Conservation (phyloP, 2,329 filamentous ascomycete species). For the Penicillium janthinellum region DNA sequence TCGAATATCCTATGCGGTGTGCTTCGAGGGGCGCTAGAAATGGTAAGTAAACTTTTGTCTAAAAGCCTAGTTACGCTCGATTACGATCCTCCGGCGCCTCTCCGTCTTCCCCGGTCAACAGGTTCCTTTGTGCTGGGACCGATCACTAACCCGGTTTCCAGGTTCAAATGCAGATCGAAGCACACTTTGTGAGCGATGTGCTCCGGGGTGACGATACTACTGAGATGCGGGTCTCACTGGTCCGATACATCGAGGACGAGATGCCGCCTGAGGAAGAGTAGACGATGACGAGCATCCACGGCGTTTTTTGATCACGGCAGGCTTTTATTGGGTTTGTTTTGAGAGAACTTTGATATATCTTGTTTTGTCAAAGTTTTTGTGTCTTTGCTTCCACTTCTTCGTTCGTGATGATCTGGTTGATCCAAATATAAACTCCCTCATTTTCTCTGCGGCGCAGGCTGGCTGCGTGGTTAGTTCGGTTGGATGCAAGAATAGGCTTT, state of each 20-base stretch:
- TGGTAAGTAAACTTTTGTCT: slow-evolving; percentile 63
- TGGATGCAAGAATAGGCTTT: slow-evolving; percentile 22
- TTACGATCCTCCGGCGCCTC: slow-evolving; percentile 8
- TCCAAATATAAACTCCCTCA: background rate
- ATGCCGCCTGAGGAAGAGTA: slow-evolving; percentile 94
- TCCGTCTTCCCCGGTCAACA: slow-evolving; percentile 1
- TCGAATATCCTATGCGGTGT: slow-evolving; percentile 97
- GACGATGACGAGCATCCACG: slow-evolving; percentile 9
- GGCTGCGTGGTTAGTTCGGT: slow-evolving; percentile 1
- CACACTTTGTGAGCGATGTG: slow-evolving; percentile 92
- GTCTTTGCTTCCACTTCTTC: background rate
- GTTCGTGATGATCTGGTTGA: background rate
- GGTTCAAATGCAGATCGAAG: slow-evolving; percentile 97
- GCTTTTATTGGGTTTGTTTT: slow-evolving; percentile 5
- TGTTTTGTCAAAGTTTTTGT: slow-evolving; percentile 1
- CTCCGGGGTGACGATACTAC: slow-evolving; percentile 92
- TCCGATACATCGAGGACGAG: slow-evolving; percentile 96
- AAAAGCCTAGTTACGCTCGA: background rate
- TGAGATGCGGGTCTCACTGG: slow-evolving; percentile 90
- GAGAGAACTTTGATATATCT: slow-evolving; percentile 5
- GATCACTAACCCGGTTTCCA: slow-evolving; percentile 36
- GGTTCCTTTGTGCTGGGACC: slow-evolving; percentile 19
- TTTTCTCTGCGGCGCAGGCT: background rate
- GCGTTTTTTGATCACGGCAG: slow-evolving; percentile 25
- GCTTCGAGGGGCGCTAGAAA: slow-evolving; percentile 85